phyloP scores from a whole-genome alignment of 495 filamentous ascomycete genomes.

The Penicillium daleae region DNA sequence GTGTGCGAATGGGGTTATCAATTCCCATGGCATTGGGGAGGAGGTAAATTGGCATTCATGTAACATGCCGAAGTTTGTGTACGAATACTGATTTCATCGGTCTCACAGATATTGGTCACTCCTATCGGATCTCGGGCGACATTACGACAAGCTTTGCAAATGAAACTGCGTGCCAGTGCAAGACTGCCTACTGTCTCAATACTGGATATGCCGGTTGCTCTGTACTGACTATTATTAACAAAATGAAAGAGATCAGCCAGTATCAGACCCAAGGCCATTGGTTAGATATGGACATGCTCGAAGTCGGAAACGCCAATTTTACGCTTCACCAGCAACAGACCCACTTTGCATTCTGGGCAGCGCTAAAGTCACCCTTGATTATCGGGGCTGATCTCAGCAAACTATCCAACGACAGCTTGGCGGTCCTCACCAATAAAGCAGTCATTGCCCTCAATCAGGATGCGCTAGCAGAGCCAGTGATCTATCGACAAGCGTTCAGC shows the following conservation, averaged over 20 bases:
- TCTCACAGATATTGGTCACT: neutral
- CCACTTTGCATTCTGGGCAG: neutral
- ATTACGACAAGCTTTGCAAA: neutral
- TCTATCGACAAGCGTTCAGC: neutral
- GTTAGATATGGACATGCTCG: neutral
- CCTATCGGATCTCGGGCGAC: neutral
- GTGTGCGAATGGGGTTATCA: neutral
- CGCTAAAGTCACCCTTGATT: neutral
- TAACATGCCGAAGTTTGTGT: neutral
- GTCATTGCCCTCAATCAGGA: neutral
- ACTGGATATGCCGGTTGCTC: neutral
- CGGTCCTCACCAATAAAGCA: neutral
- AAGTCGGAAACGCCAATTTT: neutral
- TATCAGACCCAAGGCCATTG: neutral
- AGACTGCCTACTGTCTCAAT: neutral
- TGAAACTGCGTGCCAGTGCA: neutral
- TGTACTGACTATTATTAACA: neutral
- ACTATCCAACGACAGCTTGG: neutral
- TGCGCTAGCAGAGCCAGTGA: neutral
- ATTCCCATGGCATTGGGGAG: neutral
- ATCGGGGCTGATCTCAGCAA: neutral
- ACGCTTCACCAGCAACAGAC: neutral
- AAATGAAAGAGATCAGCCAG: neutral
- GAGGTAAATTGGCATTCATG: neutral
- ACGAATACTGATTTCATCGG: neutral